phyloP scores from a whole-genome alignment of 169 alveolate species.

The Plasmodium reichenowi region DNA sequence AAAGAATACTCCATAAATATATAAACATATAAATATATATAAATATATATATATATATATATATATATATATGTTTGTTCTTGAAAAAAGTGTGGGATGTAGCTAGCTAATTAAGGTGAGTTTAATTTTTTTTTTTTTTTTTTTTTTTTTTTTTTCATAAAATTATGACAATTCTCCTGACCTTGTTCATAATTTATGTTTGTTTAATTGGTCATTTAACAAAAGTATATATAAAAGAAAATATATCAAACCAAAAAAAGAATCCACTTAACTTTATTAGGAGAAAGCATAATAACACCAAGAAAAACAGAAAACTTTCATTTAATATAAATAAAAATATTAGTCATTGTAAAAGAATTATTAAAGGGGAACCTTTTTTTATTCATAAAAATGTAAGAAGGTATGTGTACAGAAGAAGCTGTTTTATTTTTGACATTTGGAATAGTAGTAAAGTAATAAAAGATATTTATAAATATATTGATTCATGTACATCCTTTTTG shows the following conservation, averaged over 20 bases:
- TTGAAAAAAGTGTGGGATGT: too few species aligned
- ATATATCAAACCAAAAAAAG: not conserved
- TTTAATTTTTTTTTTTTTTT: not conserved
- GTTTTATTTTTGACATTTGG: not conserved
- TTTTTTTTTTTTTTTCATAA: not conserved
- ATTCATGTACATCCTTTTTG: not conserved
- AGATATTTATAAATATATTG: not conserved
- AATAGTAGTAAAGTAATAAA: not conserved
- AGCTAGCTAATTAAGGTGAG: too few species aligned
- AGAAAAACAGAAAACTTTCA: not conserved
- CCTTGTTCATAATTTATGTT: not conserved
- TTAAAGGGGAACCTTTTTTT: not conserved
- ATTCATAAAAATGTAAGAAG: not conserved
- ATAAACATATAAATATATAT: too few species aligned
- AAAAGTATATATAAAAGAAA: conserved; percentile 5
- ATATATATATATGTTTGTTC: too few species aligned
- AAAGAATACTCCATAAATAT: too few species aligned
- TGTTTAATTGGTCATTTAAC: not conserved
- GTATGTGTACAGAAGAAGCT: not conserved
- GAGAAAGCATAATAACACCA: not conserved
- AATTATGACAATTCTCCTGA: not conserved
- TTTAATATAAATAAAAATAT: not conserved
- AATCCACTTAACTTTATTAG: not conserved
- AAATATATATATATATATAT: too few species aligned
- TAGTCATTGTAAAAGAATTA: not conserved